A percentile compares a stretch with the other conserved stretches of the same genome.
phyloP scores from a whole-genome alignment of 2,329 filamentous ascomycete genomes.

The Neoascochyta sp. region DNA sequence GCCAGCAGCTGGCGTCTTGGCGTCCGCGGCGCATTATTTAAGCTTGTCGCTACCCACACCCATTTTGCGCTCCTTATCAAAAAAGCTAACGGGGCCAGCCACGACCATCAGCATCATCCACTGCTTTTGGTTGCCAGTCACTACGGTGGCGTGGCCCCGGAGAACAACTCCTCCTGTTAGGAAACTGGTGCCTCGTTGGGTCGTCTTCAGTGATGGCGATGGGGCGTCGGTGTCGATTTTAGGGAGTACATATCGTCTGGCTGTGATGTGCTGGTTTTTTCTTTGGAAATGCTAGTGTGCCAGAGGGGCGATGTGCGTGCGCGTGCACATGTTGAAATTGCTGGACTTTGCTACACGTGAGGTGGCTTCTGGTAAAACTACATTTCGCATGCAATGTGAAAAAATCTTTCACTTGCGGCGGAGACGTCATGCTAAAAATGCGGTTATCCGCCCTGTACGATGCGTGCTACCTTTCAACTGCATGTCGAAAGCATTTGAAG shows the following conservation, averaged over 20 bases:
- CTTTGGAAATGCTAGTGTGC: not conserved
- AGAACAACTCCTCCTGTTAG: constrained; percentile 60
- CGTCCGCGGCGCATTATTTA: constrained; percentile 7
- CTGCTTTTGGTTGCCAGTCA: constrained; percentile 66
- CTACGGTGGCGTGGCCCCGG: constrained; percentile 58
- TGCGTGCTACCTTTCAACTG: too few species aligned
- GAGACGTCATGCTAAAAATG: too few species aligned
- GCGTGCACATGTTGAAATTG: too few species aligned
- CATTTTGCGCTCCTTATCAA: constrained; percentile 52
- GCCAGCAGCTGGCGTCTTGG: too few species aligned
- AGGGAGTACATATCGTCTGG: constrained; percentile 61
- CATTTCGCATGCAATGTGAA: too few species aligned
- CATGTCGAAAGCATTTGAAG: too few species aligned
- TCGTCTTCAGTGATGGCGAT: constrained; percentile 70
- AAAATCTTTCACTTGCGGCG: too few species aligned
- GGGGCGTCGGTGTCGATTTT: constrained; percentile 67
- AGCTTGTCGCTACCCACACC: constrained; percentile 8
- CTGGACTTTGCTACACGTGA: not conserved
- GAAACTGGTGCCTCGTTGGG: constrained; percentile 66
- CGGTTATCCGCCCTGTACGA: too few species aligned
- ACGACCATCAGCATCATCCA: constrained; percentile 60
- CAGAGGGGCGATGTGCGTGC: too few species aligned
- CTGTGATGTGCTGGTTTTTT: too few species aligned
- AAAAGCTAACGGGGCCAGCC: constrained; percentile 60
- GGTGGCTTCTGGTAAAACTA: too few species aligned